Conservation (phyloP, 306 rosid species). For the Acmispon strigosus region DNA sequence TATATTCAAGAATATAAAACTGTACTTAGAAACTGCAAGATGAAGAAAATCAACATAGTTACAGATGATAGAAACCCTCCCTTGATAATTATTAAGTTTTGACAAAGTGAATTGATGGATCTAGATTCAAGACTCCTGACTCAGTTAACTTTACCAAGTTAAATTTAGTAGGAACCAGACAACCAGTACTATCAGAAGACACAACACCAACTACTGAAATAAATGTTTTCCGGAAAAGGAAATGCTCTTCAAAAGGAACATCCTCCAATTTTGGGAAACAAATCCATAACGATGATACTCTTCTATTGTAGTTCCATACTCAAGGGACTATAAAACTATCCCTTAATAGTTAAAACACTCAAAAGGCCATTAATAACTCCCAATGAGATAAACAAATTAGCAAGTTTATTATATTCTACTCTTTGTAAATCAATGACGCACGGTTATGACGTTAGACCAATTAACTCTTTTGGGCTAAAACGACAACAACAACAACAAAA, state of each 20-base stretch:
- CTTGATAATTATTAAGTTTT: not conserved
- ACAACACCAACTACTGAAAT: not conserved
- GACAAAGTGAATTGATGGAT: not conserved
- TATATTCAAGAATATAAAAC: conserved; percentile 6
- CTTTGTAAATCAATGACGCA: not conserved
- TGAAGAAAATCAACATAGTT: not conserved
- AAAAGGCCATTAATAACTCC: not conserved
- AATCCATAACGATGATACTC: not conserved
- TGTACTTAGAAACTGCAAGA: not conserved
- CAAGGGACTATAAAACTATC: not conserved
- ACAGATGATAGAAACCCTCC: not conserved
- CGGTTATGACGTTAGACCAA: not conserved
- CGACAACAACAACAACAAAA: not conserved
- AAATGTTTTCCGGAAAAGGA: conserved; percentile 1
- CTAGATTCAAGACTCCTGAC: not conserved
- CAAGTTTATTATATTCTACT: not conserved
- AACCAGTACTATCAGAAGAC: not conserved
- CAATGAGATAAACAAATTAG: not conserved
- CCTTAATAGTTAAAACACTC: not conserved
- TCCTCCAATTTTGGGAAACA: not conserved
- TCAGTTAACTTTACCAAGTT: not conserved
- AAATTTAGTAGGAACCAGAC: not conserved
- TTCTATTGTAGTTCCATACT: not conserved
- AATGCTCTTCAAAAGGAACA: not conserved
- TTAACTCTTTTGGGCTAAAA: not conserved